Conservation (phyloP, 805 yeast species). For the Metahyphopichia silvanorum region DNA sequence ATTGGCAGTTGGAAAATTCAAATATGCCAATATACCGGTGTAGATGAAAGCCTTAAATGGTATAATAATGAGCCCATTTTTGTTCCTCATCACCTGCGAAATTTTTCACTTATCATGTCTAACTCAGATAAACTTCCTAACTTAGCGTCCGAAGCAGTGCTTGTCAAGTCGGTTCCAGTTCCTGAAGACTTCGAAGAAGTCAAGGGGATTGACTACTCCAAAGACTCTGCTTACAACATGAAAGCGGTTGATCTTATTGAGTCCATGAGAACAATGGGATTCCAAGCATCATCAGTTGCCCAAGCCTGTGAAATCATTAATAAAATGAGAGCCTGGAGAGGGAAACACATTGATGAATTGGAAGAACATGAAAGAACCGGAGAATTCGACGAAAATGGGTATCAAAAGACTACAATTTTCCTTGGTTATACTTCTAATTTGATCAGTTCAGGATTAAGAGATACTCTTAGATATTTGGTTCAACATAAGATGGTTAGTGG, state of each 20-base stretch:
- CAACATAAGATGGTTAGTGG: slow-evolving; percentile 95
- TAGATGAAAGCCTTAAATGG: no score
- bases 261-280: slow-evolving; percentile 94
- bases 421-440: slow-evolving; percentile 96
- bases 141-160: slow-evolving; percentile 86
- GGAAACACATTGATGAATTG: slow-evolving; percentile 64
- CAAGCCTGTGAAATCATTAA: slow-evolving; percentile 90
- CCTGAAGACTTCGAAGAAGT: slow-evolving; percentile 79
- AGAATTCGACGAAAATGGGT: slow-evolving; percentile 72
- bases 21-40: no score
- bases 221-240: slow-evolving; percentile 71
- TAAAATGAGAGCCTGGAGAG: slow-evolving; percentile 93
- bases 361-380: slow-evolving; percentile 69
- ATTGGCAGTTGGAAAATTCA: no score
- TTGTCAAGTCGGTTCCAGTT: slow-evolving; percentile 80
- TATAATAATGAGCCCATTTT: no score
- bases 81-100: no score
- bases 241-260: slow-evolving; percentile 73
- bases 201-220: slow-evolving; percentile 85
- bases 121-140: slow-evolving; percentile 43
- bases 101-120: no score
- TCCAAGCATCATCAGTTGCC: slow-evolving; percentile 86
- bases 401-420: slow-evolving; percentile 84
- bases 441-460: slow-evolving; percentile 92
- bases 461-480: slow-evolving; percentile 82